Conservation (phyloP, 2,329 filamentous ascomycete species). For the Penicillium sumatraense region DNA sequence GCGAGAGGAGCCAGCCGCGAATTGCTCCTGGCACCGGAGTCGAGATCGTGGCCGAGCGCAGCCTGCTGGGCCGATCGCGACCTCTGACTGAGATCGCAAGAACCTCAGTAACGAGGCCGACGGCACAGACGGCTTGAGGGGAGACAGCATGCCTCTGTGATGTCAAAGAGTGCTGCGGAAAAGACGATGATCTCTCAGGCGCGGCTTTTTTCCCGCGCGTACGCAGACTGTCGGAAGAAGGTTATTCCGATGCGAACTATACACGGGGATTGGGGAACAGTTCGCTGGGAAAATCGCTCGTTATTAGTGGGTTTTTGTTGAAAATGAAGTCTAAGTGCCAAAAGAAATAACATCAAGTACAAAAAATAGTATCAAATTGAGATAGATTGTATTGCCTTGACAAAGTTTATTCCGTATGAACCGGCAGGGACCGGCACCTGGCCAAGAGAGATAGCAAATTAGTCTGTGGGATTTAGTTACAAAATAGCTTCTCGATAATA, state of each 20-base stretch:
- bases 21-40: slow-evolving; percentile 18
- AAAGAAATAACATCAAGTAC: too few species aligned
- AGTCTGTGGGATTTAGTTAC: too few species aligned
- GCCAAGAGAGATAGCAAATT: too few species aligned
- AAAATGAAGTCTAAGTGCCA: too few species aligned
- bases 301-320: background rate
- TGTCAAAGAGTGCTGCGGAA: slow-evolving; percentile 13
- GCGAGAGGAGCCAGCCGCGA: slow-evolving; percentile 22
- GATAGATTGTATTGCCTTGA: too few species aligned
- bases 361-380: too few species aligned
- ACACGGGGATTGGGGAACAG: background rate
- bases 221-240: slow-evolving; percentile 18
- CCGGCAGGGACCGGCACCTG: too few species aligned
- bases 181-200: slow-evolving; percentile 12
- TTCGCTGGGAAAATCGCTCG: background rate
- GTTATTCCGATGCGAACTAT: slow-evolving; percentile 43
- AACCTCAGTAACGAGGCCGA: slow-evolving; percentile 69
- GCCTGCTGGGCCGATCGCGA: slow-evolving; percentile 46
- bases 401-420: too few species aligned
- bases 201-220: slow-evolving; percentile 21
- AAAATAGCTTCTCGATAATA: too few species aligned
- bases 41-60: slow-evolving; percentile 24
- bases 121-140: slow-evolving; percentile 49
- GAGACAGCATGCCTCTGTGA: slow-evolving; percentile 43
- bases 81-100: slow-evolving; percentile 71